These are phyloP conservation scores for Acer campestre DNA, from an alignment of 345 rosid genomes.

Conservation along the genomic window DNA sequence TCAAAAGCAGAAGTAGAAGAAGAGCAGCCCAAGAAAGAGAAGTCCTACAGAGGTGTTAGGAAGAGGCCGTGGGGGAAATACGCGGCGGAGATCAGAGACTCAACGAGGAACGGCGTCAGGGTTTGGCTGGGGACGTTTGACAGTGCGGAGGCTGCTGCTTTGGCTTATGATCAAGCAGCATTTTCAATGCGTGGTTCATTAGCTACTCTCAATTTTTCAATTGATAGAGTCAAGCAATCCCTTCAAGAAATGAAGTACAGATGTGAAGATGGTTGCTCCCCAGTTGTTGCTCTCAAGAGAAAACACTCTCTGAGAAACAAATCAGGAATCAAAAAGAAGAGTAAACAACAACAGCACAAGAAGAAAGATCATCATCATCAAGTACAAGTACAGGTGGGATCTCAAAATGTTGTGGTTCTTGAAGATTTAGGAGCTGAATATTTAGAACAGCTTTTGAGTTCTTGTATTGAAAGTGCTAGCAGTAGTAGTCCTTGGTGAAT, in stretches of 20 bases:
- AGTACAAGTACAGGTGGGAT: neutral
- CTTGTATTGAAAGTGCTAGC: constrained; percentile 26
- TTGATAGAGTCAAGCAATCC: constrained; percentile 52
- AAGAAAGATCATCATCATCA: neutral
- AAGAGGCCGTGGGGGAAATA: constrained; percentile 77
- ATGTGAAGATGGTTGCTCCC: constrained; percentile 61
- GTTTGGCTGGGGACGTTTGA: constrained; percentile 85
- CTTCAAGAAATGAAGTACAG: constrained; percentile 50
- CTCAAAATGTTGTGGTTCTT: constrained; percentile 49
- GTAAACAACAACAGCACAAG: constrained; percentile 22
- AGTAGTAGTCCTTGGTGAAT: neutral
- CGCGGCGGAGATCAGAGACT: constrained; percentile 82
- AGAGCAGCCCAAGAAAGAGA: constrained; percentile 24
- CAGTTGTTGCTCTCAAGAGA: constrained; percentile 60
- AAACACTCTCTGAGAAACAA: constrained; percentile 55
- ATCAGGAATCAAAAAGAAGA: constrained; percentile 29
- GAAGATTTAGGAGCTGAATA: constrained; percentile 77
- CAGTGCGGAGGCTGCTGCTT: constrained; percentile 69
- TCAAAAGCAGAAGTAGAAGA: constrained; percentile 21
- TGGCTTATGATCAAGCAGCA: constrained; percentile 85
- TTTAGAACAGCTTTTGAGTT: constrained; percentile 68
- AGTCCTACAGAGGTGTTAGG: constrained; percentile 63
- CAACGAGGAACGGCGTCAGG: constrained; percentile 58
- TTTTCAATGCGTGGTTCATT: constrained; percentile 53
- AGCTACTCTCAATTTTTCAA: constrained; percentile 67